Evolutionary conservation across 371 early-diverging fungal genomes (phyloP), one percentile per base, ranked within the genome.

Genomic region (Mortierella sp.): DNA sequence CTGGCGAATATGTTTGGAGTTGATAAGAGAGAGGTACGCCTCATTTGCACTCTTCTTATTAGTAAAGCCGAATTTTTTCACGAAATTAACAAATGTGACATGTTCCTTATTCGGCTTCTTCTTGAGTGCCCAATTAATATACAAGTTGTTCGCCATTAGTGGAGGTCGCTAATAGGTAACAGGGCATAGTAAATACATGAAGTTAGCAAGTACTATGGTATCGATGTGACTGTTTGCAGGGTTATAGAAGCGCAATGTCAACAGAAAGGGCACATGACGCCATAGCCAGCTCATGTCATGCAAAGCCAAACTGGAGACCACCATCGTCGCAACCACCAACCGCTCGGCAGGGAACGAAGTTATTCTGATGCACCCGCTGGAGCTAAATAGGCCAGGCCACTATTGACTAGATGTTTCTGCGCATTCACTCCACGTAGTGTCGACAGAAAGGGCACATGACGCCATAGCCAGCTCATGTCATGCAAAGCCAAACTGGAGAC

Each of bases 281-380:
- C 49, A 4, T 4, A 49, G 4, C 49, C 49, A 49, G 49, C 49
- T 49, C 15, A 49, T n/a, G 49, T 49, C 49, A 49, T 49, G 49
- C 15, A 49, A 43, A 43, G 49, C 5, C 49, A 49, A 49, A 49
- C 49, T 49, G 49, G 15, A 49, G 49, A 23, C 49, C 49, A 49
- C 49, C 49, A 23, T n/a, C 4, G 49, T 49, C 59, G 34, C 59
- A 47, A 49, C 35, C 60, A 53, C 64, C 53, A 29, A 42, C 56
- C 66, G 45, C 31, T 57, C 57, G 66, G 58, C 58, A 66, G 66
- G 45, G 58, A 37, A 57, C 60, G 67, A 59, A 66, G 32, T 66
- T 66, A 66, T 57, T 66, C 67, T 66, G 51, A 49, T 47, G 31
- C 67, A 66, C 67, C 67, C 58, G 59, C 59, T 66, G 67, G 60